Evolutionary conservation across 306 rosid genomes (phyloP).

Genomic region (Prunus mongolica): DNA sequence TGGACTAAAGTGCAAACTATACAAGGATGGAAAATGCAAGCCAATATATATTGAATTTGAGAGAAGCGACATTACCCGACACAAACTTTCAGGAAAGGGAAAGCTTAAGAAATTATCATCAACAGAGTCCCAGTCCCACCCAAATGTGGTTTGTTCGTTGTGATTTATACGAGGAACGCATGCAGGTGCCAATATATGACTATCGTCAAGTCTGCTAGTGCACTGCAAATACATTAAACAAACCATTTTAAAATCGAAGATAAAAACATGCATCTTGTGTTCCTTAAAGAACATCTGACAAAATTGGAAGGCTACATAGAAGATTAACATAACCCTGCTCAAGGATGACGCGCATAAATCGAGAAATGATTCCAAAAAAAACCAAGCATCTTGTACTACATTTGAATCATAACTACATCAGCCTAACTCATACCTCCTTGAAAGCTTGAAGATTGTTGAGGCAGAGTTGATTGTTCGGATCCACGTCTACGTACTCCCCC

Average conservation of each 20-base stretch:
- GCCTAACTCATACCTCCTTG: neutral
- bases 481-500: neutral
- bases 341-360: too few species aligned
- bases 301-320: too few species aligned
- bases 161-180: neutral
- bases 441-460: neutral
- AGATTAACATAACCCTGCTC: too few species aligned
- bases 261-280: too few species aligned
- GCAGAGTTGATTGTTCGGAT: slow-evolving; percentile 13
- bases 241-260: too few species aligned
- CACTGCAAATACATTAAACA: slow-evolving; percentile 2
- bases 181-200: slow-evolving; percentile 2
- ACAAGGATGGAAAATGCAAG: too few species aligned
- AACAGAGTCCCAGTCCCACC: neutral
- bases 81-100: neutral
- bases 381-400: too few species aligned
- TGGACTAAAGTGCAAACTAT: too few species aligned
- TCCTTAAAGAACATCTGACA: neutral
- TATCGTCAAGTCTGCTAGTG: neutral
- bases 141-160: neutral
- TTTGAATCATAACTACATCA: too few species aligned
- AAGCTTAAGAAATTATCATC: neutral
- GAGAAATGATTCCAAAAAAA: too few species aligned
- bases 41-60: neutral
- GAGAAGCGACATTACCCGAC: neutral